Percentiles rank a stretch among this genome's conserved stretches.
Evolutionary conservation across 495 filamentous ascomycete species (phyloP).

Genomic region (Tuber umbilicatum): DNA sequence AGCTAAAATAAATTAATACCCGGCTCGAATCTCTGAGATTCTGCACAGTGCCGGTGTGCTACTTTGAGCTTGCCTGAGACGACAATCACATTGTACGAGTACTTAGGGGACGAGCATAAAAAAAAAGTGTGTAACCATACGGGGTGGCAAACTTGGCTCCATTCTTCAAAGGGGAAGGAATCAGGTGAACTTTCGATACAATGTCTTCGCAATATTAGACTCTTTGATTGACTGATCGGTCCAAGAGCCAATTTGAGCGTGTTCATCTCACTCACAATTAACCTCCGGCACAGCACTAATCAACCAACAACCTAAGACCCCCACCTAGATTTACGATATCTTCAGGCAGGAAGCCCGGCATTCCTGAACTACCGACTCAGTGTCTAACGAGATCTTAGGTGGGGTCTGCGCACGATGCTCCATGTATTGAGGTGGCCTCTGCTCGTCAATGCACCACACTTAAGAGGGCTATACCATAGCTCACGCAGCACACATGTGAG

Average conservation of each 20-base stretch:
- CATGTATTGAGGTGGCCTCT: neutral
- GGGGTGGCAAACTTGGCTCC: no score
- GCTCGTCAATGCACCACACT: neutral
- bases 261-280: no score
- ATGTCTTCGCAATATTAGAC: no score
- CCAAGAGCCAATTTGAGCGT: no score
- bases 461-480: neutral
- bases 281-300: neutral
- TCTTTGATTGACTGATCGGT: no score
- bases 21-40: neutral
- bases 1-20: neutral
- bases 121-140: no score
- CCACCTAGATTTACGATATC: no score
- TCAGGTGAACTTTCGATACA: no score
- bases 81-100: no score
- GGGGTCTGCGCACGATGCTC: neutral
- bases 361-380: neutral
- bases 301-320: neutral
- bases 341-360: neutral
- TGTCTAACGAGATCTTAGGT: neutral
- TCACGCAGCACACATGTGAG: neutral
- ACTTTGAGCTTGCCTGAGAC: neutral
- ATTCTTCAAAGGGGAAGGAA: no score
- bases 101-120: no score
- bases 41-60: neutral